phyloP scores from a whole-genome alignment of 1,284 basidiomycete species.

The Phylloboletellus chloephorus region DNA sequence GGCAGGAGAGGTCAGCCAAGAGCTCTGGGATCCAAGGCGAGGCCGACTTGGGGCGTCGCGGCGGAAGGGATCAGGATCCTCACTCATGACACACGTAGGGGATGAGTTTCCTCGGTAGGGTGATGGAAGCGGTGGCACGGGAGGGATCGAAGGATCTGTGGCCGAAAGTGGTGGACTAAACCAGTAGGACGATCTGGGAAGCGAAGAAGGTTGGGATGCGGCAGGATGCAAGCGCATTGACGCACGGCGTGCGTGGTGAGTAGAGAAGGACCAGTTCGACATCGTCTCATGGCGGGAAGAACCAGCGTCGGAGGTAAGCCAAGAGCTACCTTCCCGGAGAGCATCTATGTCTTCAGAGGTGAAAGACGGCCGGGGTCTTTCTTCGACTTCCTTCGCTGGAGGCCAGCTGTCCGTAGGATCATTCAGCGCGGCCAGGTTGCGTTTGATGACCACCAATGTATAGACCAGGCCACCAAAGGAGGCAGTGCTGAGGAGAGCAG shows the following conservation, averaged over 20 bases:
- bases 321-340: constrained; percentile 64
- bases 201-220: constrained; percentile 42
- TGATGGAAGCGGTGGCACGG: constrained; percentile 60
- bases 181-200: constrained; percentile 57
- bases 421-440: constrained; percentile 50
- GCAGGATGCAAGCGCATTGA: constrained; percentile 26
- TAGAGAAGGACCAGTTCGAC: constrained; percentile 67
- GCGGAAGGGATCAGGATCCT: constrained; percentile 59
- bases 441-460: constrained; percentile 57
- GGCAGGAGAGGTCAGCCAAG: constrained; percentile 62
- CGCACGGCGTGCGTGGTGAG: constrained; percentile 41
- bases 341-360: constrained; percentile 63
- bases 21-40: constrained; percentile 57
- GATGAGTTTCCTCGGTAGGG: constrained; percentile 44
- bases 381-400: constrained; percentile 43
- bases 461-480: constrained; percentile 51
- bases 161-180: constrained; percentile 40
- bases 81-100: constrained; percentile 36
- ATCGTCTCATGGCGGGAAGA: constrained; percentile 52
- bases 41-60: constrained; percentile 40
- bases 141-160: constrained; percentile 41
- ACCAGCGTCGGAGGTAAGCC: constrained; percentile 63
- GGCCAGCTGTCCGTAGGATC: constrained; percentile 54
- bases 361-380: constrained; percentile 54
- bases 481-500: constrained; percentile 48